These are phyloP conservation scores for Tympanopsis confertula DNA, from an alignment of 2,329 filamentous ascomycete species.

Conservation along the genomic window DNA sequence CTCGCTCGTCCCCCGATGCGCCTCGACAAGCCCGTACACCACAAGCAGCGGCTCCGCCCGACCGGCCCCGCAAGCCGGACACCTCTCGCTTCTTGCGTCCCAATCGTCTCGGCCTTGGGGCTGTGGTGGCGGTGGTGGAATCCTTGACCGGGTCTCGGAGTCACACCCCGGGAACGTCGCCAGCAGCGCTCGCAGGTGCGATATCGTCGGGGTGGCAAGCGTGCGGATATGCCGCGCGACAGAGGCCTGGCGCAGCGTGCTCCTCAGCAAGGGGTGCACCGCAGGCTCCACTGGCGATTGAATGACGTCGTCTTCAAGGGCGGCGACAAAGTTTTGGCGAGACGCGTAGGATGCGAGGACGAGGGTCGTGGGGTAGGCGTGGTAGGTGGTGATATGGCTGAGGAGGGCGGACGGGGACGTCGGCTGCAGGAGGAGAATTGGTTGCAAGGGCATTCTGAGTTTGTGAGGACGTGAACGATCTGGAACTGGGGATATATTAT, in stretches of 20 bases:
- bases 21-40: conserved; percentile 30
- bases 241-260: not conserved
- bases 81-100: not conserved
- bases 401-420: not conserved
- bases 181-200: not conserved
- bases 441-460: not conserved
- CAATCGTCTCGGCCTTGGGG: not conserved
- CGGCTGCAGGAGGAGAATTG: not conserved
- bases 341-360: not conserved
- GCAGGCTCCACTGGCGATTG: not conserved
- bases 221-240: not conserved
- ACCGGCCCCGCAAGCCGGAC: not conserved
- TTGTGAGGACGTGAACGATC: too few relatives aligned
- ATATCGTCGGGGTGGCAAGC: not conserved
- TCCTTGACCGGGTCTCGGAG: too few relatives aligned
- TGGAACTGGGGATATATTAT: too few relatives aligned
- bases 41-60: conserved; percentile 19
- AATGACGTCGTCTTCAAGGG: not conserved
- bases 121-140: not conserved
- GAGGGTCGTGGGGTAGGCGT: not conserved
- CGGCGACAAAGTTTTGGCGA: not conserved
- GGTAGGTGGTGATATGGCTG: not conserved
- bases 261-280: not conserved
- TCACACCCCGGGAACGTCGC: too few relatives aligned
- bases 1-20: conserved; percentile 34